phyloP scores from a whole-genome alignment of 2,329 filamentous ascomycete genomes.

The Uncinocarpus reesii region DNA sequence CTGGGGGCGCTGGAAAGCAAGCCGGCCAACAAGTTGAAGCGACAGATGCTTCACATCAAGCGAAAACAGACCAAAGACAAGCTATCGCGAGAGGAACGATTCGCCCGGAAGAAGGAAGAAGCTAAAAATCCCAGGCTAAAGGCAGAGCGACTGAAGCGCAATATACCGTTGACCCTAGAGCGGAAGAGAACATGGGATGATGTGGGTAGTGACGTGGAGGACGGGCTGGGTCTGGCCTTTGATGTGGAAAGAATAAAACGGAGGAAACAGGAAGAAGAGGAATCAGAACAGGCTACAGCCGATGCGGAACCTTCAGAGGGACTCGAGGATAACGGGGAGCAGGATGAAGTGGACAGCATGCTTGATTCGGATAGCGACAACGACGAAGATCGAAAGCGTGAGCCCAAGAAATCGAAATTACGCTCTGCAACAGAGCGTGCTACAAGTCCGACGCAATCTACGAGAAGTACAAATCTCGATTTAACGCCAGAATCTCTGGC shows the following conservation, averaged over 20 bases:
- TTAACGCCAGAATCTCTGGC: slow-evolving; percentile 52
- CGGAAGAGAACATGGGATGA: slow-evolving; percentile 86
- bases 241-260: slow-evolving; percentile 42
- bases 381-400: slow-evolving; percentile 31
- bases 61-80: slow-evolving; percentile 68
- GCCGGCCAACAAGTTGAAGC: slow-evolving; percentile 65
- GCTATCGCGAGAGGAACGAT: slow-evolving; percentile 63
- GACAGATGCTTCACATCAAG: slow-evolving; percentile 67
- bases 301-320: slow-evolving; percentile 33
- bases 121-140: slow-evolving; percentile 67
- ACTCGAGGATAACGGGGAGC: slow-evolving; percentile 44
- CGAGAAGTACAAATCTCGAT: slow-evolving; percentile 49
- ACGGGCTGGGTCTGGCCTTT: slow-evolving; percentile 38
- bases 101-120: slow-evolving; percentile 74
- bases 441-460: slow-evolving; percentile 46
- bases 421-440: slow-evolving; percentile 40
- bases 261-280: slow-evolving; percentile 38
- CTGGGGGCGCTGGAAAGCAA: slow-evolving; percentile 44
- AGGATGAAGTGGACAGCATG: slow-evolving; percentile 64
- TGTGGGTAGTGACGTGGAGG: slow-evolving; percentile 45
- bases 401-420: slow-evolving; percentile 25
- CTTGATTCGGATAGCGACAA: slow-evolving; percentile 47
- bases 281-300: slow-evolving; percentile 25
- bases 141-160: slow-evolving; percentile 61
- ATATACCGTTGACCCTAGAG: slow-evolving; percentile 72